Evolutionary conservation across 306 rosid species (phyloP), one percentile per base, ranked within the genome.

Genomic region (Quercus alba): DNA sequence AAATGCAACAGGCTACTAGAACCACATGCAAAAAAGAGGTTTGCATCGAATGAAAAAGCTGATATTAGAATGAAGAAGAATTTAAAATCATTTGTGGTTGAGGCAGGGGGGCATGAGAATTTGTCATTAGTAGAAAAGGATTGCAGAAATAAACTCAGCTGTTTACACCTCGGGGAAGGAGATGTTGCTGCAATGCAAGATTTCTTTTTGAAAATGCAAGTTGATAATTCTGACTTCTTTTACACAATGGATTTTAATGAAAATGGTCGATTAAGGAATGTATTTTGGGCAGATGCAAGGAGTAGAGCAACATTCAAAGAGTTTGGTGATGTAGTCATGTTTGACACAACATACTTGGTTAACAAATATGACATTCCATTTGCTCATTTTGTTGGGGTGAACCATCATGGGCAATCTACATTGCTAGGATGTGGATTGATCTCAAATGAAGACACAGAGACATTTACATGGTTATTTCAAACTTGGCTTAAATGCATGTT

Each of bases 381-480:
- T 62, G 78, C 62, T 6, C 70, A 10, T 25, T 63, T 63, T 15
- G 2, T 56, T 1, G 78, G 78, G 3, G 78, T 66, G 25, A 77
- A 82, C 56, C 78, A 82, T 70, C 75, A 77, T 55, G 78, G 85
- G 46, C 46, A 41, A 41, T 41, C 12, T 41, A 41, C 12, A 41
- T 41, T 41, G 12, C 3, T 41, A 41, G 78, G 78, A 20, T 54
- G 78, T 63, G 77, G 77, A 13, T 67, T 66, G 67, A 21, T 81
- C 31, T 68, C 80, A 25, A 38, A 25, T 57, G 68, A 75, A 41
- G 70, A 81, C 49, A 58, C 15, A 58, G 2, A 20, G 23, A 75
- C 83, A 31, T 75, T 49, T 61, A 25, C 54, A 5, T 83, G 83
- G 83, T 74, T 78, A 59, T 83, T 83, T 78, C 61, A 52, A 56